Percentiles rank a stretch among this genome's conserved stretches.
Evolutionary conservation across 2,329 filamentous ascomycete genomes (phyloP).

Genomic region (Pestalotiopsis sp.): DNA sequence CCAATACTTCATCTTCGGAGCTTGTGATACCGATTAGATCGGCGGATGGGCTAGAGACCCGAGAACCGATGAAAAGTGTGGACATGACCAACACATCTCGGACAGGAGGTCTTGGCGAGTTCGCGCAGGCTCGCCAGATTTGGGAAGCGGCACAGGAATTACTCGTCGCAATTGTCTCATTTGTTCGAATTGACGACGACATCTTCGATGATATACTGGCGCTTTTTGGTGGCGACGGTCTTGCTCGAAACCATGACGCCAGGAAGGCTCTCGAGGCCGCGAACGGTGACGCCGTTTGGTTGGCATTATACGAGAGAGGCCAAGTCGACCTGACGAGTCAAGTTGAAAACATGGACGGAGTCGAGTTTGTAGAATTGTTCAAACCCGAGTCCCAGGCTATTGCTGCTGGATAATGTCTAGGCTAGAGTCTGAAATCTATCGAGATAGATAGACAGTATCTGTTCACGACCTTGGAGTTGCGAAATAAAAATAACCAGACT

Average conservation of each 20-base stretch:
- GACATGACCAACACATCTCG: slow-evolving; percentile 21
- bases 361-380: background rate
- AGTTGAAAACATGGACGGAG: background rate
- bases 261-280: slow-evolving; percentile 61
- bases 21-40: slow-evolving; percentile 31
- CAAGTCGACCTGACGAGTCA: slow-evolving; percentile 30
- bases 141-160: slow-evolving; percentile 66
- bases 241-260: slow-evolving; percentile 50
- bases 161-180: slow-evolving; percentile 61
- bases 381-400: background rate
- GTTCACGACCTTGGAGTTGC: too few relatives aligned
- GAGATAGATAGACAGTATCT: background rate
- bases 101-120: slow-evolving; percentile 51
- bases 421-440: background rate
- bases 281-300: slow-evolving; percentile 79
- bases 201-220: slow-evolving; percentile 73
- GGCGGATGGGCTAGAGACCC: slow-evolving; percentile 24
- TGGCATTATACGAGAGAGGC: slow-evolving; percentile 56
- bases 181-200: slow-evolving; percentile 67
- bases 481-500: too few relatives aligned
- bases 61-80: slow-evolving; percentile 16
- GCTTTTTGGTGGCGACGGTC: slow-evolving; percentile 53
- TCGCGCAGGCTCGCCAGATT: slow-evolving; percentile 63
- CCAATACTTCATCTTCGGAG: background rate
- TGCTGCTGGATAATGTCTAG: background rate